A percentile compares a stretch with the other conserved stretches of the same genome.
These are phyloP conservation scores for Jacaranda copaia DNA, from an alignment of 257 asterid genomes.

Conservation along the genomic window DNA sequence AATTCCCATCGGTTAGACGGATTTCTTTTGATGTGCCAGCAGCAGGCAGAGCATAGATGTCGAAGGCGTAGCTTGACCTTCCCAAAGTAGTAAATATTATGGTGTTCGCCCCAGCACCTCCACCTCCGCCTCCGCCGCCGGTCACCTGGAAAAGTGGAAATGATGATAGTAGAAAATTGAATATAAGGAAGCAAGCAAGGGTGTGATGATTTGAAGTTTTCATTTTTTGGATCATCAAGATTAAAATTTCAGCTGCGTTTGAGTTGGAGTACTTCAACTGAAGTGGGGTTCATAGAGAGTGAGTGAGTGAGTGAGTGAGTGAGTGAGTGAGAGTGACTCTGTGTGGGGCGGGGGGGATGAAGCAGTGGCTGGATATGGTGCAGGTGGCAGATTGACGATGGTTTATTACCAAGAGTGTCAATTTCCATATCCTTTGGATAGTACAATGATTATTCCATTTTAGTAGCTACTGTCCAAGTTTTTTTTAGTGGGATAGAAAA, in stretches of 20 bases:
- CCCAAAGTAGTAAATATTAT: constrained; percentile 73
- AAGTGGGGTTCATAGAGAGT: neutral
- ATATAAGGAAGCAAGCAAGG: constrained; percentile 26
- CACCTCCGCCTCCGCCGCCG: constrained; percentile 35
- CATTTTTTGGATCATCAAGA: constrained; percentile 28
- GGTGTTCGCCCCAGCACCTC: constrained; percentile 35
- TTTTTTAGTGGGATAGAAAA: neutral
- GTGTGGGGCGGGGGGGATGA: neutral
- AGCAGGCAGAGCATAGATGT: constrained; percentile 61
- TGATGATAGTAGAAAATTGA: constrained; percentile 26
- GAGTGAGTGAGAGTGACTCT: too few species aligned
- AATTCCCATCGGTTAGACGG: constrained; percentile 76
- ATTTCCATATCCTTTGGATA: neutral
- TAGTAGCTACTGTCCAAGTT: neutral
- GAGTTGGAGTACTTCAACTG: neutral
- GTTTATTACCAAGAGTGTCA: neutral
- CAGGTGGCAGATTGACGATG: constrained; percentile 15
- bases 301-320: neutral
- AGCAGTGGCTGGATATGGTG: neutral
- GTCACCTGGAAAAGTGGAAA: constrained; percentile 11
- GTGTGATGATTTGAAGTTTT: constrained; percentile 25
- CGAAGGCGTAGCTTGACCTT: constrained; percentile 75
- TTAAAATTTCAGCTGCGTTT: neutral
- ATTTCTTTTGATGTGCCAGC: constrained; percentile 43
- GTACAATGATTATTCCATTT: neutral